Evolutionary conservation across 176 grass and related monocot species (phyloP), one percentile per base, ranked within the genome.

Genomic region (Secale cereale): DNA sequence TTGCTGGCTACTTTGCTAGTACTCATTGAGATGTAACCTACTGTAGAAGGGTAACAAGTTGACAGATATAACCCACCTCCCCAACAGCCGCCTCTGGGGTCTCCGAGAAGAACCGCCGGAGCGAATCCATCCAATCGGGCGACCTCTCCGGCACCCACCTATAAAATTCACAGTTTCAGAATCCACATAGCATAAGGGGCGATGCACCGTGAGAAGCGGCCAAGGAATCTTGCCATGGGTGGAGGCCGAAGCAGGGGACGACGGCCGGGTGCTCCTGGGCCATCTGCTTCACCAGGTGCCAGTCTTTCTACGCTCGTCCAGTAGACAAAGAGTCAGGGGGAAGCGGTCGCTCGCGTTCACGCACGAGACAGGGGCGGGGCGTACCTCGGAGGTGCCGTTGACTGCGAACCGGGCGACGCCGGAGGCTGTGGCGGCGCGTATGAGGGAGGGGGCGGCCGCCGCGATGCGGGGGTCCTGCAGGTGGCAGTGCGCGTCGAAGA

Each of bases 401-500:
- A 95, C 93, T 0, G 88, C 83, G 84, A 98, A 95, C 65, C 81
- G 87, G 25, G 69, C 65, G 13, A 95, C 93, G 63, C 96, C 93
- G 65, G 89, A 92, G 33, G 87, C 86, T 31, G 83, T 10, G 63
- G 93, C 89, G 20, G 91, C 82, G 60, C 89, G 77, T 64, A 98
- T 85, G 83, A 95, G 91, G 20, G 76, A 60, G 7, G 91, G 91
- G 36, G 87, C 91, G 5, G 74, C 78, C 59, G 81, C 61, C n/a
- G 73, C 68, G 76, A 98, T 71, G 68, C 92, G 88, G n/a, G 74
- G 78, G 36, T 98, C 92, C 78, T 95, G 92, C 57, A 98, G 95
- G 85, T 95, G 95, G 87, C 92, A 98, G 89, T 98, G 95, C 17
- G 85, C 95, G 66, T 98, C 89, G 86, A 98, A 98, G 63, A 95